phyloP scores from a whole-genome alignment of 805 yeast genomes.

The Maudiozyma pseudohumilis region DNA sequence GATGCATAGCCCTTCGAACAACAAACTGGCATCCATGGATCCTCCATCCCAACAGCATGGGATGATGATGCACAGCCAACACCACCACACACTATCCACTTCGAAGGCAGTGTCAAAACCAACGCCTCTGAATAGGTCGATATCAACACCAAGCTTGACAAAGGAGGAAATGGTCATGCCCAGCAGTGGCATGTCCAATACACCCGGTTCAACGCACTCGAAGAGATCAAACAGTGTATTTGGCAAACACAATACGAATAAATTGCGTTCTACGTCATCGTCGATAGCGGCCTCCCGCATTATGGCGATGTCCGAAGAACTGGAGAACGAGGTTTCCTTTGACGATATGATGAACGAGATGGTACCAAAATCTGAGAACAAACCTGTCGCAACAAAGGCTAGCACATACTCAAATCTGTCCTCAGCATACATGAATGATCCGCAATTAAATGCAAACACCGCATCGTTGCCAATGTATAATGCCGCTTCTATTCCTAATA shows the following conservation, averaged over 20 bases:
- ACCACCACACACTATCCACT: neutral
- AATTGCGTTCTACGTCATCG: slow-evolving; percentile 2
- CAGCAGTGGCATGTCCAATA: neutral
- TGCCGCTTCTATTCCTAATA: no score
- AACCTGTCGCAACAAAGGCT: neutral
- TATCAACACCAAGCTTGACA: slow-evolving; percentile 4
- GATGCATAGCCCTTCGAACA: neutral
- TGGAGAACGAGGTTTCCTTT: neutral
- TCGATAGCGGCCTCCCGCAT: neutral
- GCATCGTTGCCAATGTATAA: slow-evolving; percentile 7
- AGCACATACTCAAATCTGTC: slow-evolving; percentile 3
- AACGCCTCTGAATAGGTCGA: slow-evolving; percentile 5
- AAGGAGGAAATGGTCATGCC: slow-evolving; percentile 4
- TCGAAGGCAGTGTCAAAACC: neutral
- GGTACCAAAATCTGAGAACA: slow-evolving; percentile 16
- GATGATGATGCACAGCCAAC: neutral
- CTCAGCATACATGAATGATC: neutral
- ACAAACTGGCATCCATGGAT: neutral
- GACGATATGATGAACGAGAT: slow-evolving; percentile 11
- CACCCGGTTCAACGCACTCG: slow-evolving; percentile 3
- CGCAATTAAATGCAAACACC: slow-evolving; percentile 2
- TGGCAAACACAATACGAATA: no score
- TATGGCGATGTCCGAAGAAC: no score
- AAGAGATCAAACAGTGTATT: no score
- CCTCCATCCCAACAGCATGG: no score